Evolutionary conservation across 164 flowering plant species (phyloP), one percentile per base, ranked within the genome.

Genomic region (Piper betle): DNA sequence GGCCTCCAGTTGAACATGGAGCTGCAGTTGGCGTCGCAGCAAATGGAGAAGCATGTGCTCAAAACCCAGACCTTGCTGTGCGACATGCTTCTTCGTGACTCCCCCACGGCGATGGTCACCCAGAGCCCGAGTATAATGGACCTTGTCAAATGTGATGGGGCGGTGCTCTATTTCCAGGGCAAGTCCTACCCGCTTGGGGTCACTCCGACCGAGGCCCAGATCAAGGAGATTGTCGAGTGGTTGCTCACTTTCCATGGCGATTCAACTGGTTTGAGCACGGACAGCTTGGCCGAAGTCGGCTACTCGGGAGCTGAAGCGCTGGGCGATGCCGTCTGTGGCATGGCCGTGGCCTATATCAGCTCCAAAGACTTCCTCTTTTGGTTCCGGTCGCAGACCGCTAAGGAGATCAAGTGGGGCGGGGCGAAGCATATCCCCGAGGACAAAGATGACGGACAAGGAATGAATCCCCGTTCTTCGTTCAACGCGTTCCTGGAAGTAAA

Each of bases 281-380:
- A 84, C 62, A 79, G 85, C 68, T 72, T 88, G 64, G 75, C 72
- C 4, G 80, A 74, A 52, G 82, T 85, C 12, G 92, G 84, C 5
- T 85, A 80, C 54, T 83, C 85, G 0, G 80, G 85, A 58, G 86
- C 87, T 25, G 72, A 76, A 58, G 67, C 55, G 33, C 75, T 88
- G 16, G 84, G 82, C 16, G 82, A 85, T 70, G 84, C 77, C 18
- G 87, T 85, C 54, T 88, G 96, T 71, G 96, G 92, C n/a, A 75
- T 88, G 90, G 86, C 86, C 40, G 52, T 76, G 40, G 87, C 80
- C 25, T 58, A 60, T 59, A 72, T 85, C 52, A 68, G 77, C 38
- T 70, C 75, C 6, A 81, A 65, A 50, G 85, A 85, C 66, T 1
- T 78, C 65, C 72, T 88, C 33, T 84, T 84, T 66, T 77, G 80